Conservation (phyloP, 805 yeast species). For the Candida chauliodis region DNA sequence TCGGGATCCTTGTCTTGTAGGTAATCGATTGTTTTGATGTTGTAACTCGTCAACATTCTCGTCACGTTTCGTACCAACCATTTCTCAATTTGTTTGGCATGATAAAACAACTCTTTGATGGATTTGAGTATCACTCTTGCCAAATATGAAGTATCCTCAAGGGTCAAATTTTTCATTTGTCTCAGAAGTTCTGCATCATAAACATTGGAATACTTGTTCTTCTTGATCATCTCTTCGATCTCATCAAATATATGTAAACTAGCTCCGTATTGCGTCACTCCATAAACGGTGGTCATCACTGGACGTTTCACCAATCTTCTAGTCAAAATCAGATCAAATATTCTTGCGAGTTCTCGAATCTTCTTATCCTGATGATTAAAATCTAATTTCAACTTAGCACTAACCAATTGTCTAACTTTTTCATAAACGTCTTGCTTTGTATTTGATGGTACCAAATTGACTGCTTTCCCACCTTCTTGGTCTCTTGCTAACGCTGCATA, state of each 20-base stretch:
- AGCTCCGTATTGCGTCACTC: conserved; percentile 39
- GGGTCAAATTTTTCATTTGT: not conserved
- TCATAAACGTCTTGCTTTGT: conserved; percentile 30
- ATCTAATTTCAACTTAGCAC: conserved; percentile 10
- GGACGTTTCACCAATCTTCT: conserved; percentile 40
- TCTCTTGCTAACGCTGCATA: conserved; percentile 43
- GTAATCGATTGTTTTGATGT: conserved; percentile 12
- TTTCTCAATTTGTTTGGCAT: conserved; percentile 30
- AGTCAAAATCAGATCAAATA: conserved; percentile 16
- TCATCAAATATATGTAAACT: conserved; percentile 25
- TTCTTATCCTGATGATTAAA: not conserved
- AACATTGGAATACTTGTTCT: conserved; percentile 7
- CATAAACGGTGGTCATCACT: conserved; percentile 45
- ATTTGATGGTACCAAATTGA: conserved; percentile 26
- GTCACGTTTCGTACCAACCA: conserved; percentile 33
- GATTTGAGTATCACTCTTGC: conserved; percentile 22
- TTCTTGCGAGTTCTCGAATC: conserved; percentile 10
- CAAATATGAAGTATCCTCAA: conserved; percentile 14
- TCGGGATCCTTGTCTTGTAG: conserved; percentile 2
- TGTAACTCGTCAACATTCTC: conserved; percentile 27
- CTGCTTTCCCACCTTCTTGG: conserved; percentile 34
- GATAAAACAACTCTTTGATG: conserved; percentile 26
- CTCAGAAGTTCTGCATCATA: conserved; percentile 8
- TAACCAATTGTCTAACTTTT: conserved; percentile 26
- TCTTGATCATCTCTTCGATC: conserved; percentile 19